These are phyloP conservation scores for Pestalotiopsis sp. DNA, from an alignment of 2,329 filamentous ascomycete species.

Conservation along the genomic window DNA sequence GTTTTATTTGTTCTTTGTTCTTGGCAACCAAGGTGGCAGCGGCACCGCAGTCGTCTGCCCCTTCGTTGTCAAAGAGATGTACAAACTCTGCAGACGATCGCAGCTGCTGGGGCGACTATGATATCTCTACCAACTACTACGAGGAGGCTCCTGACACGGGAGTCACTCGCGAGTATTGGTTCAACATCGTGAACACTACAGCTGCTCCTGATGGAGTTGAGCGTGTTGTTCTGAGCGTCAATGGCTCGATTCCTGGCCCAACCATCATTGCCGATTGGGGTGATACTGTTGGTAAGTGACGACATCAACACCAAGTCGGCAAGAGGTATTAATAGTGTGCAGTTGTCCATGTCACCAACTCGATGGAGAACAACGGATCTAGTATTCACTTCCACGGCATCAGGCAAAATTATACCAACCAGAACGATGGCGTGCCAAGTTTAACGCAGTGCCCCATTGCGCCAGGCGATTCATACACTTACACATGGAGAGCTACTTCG, in stretches of 20 bases:
- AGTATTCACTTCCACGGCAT: constrained; percentile 68
- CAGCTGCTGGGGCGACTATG: constrained; percentile 38
- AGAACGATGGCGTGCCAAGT: constrained; percentile 57
- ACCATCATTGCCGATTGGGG: constrained; percentile 49
- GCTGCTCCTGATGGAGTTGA: constrained; percentile 36
- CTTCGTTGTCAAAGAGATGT: neutral
- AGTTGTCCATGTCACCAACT: constrained; percentile 56
- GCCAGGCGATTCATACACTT: constrained; percentile 54
- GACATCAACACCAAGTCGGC: neutral
- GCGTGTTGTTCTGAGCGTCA: constrained; percentile 37
- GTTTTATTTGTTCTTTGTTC: neutral
- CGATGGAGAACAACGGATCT: constrained; percentile 54
- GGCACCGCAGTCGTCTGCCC: neutral
- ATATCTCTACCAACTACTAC: constrained; percentile 38
- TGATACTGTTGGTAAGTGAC: constrained; percentile 3
- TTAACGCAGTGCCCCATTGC: constrained; percentile 56
- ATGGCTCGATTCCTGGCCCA: constrained; percentile 33
- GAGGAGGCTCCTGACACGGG: constrained; percentile 36
- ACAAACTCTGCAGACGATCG: constrained; percentile 11
- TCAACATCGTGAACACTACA: constrained; percentile 26
- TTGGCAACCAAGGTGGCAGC: neutral
- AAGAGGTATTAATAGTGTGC: constrained; percentile 22
- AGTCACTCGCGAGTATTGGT: constrained; percentile 37
- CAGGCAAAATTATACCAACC: constrained; percentile 55
- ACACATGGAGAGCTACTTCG: constrained; percentile 57